Conservation (phyloP, 129 eudicot genomes). For the Gnaphalium uliginosum region DNA sequence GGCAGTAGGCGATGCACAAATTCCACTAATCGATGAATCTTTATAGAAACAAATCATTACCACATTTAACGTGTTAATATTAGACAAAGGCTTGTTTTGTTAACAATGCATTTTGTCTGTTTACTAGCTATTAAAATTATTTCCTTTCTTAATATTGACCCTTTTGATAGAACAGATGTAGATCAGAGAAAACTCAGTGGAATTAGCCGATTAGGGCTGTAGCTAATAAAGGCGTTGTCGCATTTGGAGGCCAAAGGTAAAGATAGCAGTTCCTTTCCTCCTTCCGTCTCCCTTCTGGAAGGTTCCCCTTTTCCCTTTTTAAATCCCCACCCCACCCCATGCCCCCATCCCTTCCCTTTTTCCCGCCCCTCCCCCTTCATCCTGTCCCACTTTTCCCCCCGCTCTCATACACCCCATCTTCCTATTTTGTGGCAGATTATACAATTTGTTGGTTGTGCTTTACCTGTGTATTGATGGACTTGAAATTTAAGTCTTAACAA, state of each 20-base stretch:
- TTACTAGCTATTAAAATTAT: conserved; percentile 31
- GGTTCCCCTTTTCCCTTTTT: conserved; percentile 23
- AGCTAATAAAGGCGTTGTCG: conserved; percentile 28
- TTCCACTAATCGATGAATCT: conserved; percentile 2
- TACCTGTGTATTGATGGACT: conserved; percentile 8
- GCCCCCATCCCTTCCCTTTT: conserved; percentile 6
- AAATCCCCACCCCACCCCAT: conserved; percentile 2
- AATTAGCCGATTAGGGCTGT: conserved; percentile 41
- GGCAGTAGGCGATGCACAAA: neutral
- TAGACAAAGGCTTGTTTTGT: conserved; percentile 15
- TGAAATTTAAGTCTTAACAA: neutral
- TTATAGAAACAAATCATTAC: conserved; percentile 13
- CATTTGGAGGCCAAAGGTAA: conserved; percentile 41
- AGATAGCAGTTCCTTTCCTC: conserved; percentile 29
- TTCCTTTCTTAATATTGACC: conserved; percentile 29
- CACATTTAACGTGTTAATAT: neutral
- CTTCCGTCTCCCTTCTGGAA: conserved; percentile 28
- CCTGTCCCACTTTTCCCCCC: neutral
- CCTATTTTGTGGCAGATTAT: conserved; percentile 4
- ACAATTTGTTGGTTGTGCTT: conserved; percentile 14
- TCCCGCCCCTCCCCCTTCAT: conserved; percentile 1
- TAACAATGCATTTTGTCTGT: conserved; percentile 16
- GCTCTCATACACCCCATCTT: neutral
- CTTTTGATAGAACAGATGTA: conserved; percentile 49
- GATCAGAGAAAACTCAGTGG: conserved; percentile 33